A percentile compares a stretch with the other conserved stretches of the same genome.
Conservation (phyloP, 2,329 filamentous ascomycete genomes). For the Nigrospora oryzae region DNA sequence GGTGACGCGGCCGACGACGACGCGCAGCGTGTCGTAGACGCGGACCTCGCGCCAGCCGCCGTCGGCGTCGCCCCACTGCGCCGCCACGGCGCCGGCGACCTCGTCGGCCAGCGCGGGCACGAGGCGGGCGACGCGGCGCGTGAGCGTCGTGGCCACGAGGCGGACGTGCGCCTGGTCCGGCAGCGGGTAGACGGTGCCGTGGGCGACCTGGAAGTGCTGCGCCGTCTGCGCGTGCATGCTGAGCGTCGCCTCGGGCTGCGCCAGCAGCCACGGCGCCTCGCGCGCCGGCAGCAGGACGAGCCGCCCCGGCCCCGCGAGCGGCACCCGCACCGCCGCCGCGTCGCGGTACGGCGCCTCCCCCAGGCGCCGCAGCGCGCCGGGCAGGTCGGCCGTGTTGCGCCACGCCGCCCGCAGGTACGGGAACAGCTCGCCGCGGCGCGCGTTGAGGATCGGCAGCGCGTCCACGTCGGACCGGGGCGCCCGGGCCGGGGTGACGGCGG, state of each 20-base stretch:
- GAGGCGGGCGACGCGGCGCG: background rate
- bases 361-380: background rate
- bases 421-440: background rate
- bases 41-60: conserved; percentile 4
- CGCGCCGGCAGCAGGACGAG: background rate
- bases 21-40: conserved; percentile 3
- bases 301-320: background rate
- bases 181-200: conserved; percentile 1
- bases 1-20: conserved; percentile 4
- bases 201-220: conserved; percentile 1
- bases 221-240: conserved; percentile 2
- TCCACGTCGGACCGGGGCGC: no score
- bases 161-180: background rate
- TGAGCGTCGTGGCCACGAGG: conserved; percentile 1
- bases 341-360: background rate
- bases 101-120: background rate
- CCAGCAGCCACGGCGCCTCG: background rate
- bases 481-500: no score
- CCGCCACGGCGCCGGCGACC: background rate
- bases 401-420: background rate
- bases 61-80: background rate
- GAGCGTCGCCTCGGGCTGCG: background rate
- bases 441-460: background rate
- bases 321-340: background rate
- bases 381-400: background rate